Base-by-base conservation (phyloP, 179 eudicot species). In the Sideroxylon spinosum region DNA sequence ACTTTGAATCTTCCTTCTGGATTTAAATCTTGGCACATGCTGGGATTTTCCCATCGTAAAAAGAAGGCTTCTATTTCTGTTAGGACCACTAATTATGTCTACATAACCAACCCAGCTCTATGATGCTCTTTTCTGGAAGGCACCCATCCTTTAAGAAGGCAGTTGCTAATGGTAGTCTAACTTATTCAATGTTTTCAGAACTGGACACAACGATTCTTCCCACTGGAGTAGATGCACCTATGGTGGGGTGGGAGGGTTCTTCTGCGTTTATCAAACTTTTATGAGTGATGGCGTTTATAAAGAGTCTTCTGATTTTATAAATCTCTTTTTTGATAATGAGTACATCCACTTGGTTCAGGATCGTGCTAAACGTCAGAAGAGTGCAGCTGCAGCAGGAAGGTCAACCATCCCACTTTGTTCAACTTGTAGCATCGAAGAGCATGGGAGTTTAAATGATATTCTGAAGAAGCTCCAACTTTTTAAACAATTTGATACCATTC, bases 401-500 rank as follows among this genome's bases (percentile, higher is more conserved):
- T 76, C 73, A 60, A 80, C 70, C 26, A 77, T 78, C 37, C 78
- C 86, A 65, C 61, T 71, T 26, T 53, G 71, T 12, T 49, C 80
- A 57, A 22, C 57, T 23, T 61, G 86, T 78, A 63, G 25, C 44
- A 79, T 76, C 25, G 73, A 78, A 44, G 81, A 78, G 53, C 77
- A 78, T 80, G 77, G 63, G 19, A 78, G 28, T 74, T 84, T 75
- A 79, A 79, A 79, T 80, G 86, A 79, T 57, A 74, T 87, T 72
- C 28, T 87, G 75, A 79, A 73, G 83, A 90, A 77, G 62, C 82
- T 81, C 65, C 80, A 85, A 55, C 63, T 20, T 69, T 93, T 92
- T 60, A 91, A 93, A 74, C 83, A 85, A 75, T 93, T 93, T 79
- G 98, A 93, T 76, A 86, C 83, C 46, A 89, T 93, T 28, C 84